Evolutionary conservation across 805 yeast species (phyloP).

Genomic region (Pichia thaimueangensis): DNA sequence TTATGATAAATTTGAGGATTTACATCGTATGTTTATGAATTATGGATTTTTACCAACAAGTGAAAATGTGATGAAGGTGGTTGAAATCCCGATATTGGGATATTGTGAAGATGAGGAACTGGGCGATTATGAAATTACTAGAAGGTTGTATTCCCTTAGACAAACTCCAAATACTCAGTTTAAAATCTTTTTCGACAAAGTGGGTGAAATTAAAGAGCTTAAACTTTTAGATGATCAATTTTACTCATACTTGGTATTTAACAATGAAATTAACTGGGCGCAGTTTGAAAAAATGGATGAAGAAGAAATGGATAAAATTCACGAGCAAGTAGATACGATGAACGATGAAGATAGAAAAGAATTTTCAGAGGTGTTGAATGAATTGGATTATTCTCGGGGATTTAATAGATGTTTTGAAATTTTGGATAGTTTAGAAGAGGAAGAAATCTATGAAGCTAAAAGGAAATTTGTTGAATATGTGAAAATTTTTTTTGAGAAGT

Average conservation of each 20-base stretch:
- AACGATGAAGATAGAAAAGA: not conserved
- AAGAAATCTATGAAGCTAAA: constrained; percentile 15
- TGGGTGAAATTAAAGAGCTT: constrained; percentile 16
- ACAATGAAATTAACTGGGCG: constrained; percentile 20
- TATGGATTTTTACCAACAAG: constrained; percentile 44
- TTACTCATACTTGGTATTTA: constrained; percentile 30
- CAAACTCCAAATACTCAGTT: constrained; percentile 38
- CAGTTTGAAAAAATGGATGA: constrained; percentile 18
- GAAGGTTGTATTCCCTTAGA: constrained; percentile 27
- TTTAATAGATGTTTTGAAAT: constrained; percentile 14
- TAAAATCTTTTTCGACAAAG: constrained; percentile 22
- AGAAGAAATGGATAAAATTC: not conserved
- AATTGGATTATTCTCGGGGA: constrained; percentile 3
- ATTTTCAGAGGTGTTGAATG: not conserved
- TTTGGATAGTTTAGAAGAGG: constrained; percentile 12
- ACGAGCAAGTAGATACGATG: no score
- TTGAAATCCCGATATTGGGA: constrained; percentile 34
- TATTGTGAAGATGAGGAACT: constrained; percentile 12
- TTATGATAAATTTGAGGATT: constrained; percentile 39
- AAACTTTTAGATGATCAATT: constrained; percentile 28
- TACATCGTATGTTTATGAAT: constrained; percentile 32
- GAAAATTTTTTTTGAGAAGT: constrained; percentile 10
- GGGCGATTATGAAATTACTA: constrained; percentile 11
- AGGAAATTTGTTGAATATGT: constrained; percentile 13
- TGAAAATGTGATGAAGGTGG: constrained; percentile 15